Evolutionary conservation across 73 alveolate species (phyloP).

Genomic region (Symbiodinium pilosum): DNA sequence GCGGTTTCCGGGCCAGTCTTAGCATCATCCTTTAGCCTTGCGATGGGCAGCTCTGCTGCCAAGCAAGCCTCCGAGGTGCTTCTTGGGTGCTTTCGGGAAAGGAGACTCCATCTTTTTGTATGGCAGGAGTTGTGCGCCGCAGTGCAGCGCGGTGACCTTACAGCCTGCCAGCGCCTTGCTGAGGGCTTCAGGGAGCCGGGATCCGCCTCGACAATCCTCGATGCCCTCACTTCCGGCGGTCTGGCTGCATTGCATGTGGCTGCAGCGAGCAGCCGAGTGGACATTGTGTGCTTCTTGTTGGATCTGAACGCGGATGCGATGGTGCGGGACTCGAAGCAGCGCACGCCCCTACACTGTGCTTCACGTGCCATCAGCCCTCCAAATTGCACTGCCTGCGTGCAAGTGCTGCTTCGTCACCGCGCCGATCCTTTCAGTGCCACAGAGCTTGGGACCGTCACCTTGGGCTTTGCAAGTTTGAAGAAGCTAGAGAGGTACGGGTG

Average conservation of each 20-base stretch:
- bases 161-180: background rate
- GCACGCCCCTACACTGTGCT: slow-evolving; percentile 70
- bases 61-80: slow-evolving; percentile 47
- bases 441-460: slow-evolving; percentile 19
- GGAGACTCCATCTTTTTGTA: background rate
- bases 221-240: slow-evolving; percentile 8
- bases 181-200: background rate
- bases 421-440: slow-evolving; percentile 78
- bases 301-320: slow-evolving; percentile 20
- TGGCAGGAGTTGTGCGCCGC: slow-evolving; percentile 57
- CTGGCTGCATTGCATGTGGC: slow-evolving; percentile 45
- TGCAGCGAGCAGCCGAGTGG: background rate
- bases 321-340: slow-evolving; percentile 59
- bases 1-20: no score
- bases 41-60: slow-evolving; percentile 66
- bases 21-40: no score
- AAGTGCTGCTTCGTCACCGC: slow-evolving; percentile 36
- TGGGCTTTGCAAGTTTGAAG: background rate
- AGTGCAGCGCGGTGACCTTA: slow-evolving; percentile 47
- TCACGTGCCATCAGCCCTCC: slow-evolving; percentile 17
- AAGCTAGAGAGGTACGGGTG: background rate
- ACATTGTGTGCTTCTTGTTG: slow-evolving; percentile 13
- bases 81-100: no score
- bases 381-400: slow-evolving; percentile 26
- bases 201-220: background rate